Percentiles rank a stretch among this genome's conserved stretches.
phyloP scores from a whole-genome alignment of 441 rosid genomes.

The Cnidoscolus chayamansa region DNA sequence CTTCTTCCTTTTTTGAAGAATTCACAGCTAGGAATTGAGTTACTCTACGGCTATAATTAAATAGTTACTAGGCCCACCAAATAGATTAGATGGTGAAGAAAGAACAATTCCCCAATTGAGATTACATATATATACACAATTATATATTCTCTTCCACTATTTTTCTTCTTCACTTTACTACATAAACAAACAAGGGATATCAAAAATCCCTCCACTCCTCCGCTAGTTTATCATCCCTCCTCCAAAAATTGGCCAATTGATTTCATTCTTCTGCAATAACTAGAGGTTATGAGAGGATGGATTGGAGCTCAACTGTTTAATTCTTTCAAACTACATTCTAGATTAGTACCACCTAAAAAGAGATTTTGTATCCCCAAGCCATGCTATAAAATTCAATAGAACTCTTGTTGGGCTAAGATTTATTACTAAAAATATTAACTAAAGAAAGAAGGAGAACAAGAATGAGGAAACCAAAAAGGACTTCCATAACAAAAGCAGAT shows the following conservation, averaged over 20 bases:
- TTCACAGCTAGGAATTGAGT: neutral
- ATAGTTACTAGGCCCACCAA: neutral
- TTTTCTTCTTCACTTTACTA: too few species aligned
- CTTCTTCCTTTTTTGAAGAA: neutral
- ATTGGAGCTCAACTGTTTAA: neutral
- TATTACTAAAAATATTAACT: neutral
- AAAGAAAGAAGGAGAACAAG: too few species aligned
- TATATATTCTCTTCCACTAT: too few species aligned
- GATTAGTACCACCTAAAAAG: neutral
- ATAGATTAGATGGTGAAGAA: too few species aligned
- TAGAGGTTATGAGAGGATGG: neutral
- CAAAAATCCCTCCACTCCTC: too few species aligned
- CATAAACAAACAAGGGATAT: too few species aligned
- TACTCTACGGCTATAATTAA: neutral
- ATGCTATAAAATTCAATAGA: neutral
- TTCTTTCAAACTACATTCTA: neutral
- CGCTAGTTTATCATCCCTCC: neutral
- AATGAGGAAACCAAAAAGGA: neutral
- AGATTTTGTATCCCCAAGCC: neutral
- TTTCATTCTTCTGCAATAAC: neutral
- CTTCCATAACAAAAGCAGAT: neutral
- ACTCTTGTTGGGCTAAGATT: neutral
- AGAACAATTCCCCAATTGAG: too few species aligned
- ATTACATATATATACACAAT: too few species aligned
- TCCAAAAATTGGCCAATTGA: neutral